These are phyloP conservation scores for Russula foetens DNA, from an alignment of 768 basidiomycete genomes.

Conservation along the genomic window DNA sequence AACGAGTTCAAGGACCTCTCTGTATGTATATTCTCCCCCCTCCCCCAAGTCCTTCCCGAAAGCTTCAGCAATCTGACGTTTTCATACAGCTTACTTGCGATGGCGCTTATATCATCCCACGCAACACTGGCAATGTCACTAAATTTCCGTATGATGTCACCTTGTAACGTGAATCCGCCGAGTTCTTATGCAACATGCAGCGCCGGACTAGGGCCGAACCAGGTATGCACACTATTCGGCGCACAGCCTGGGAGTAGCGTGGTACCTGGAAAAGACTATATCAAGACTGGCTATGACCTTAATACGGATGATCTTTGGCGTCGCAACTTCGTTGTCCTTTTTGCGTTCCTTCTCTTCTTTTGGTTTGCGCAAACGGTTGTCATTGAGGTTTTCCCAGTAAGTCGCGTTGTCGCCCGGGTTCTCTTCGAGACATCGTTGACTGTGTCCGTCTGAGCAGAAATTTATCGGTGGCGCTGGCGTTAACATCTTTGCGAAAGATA, in stretches of 20 bases:
- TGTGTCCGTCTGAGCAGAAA: constrained; percentile 26
- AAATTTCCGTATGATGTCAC: constrained; percentile 51
- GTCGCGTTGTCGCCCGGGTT: constrained; percentile 24
- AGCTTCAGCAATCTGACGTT: constrained; percentile 1
- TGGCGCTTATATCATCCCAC: constrained; percentile 56
- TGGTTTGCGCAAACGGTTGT: constrained; percentile 58
- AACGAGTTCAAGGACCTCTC: constrained; percentile 73
- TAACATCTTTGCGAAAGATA: constrained; percentile 58
- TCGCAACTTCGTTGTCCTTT: constrained; percentile 60
- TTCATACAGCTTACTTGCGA: constrained; percentile 49
- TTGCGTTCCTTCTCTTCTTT: constrained; percentile 66
- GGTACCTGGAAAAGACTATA: constrained; percentile 80
- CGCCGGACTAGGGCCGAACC: constrained; percentile 66
- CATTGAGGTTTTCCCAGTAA: constrained; percentile 52
- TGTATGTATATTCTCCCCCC: constrained; percentile 5
- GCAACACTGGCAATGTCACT: constrained; percentile 44
- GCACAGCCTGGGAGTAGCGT: constrained; percentile 43
- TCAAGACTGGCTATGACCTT: constrained; percentile 50
- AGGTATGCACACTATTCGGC: constrained; percentile 72
- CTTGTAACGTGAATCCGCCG: neutral
- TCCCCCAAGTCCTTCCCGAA: constrained; percentile 32
- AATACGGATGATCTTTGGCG: constrained; percentile 53
- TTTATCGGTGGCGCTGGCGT: constrained; percentile 51
- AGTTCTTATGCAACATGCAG: constrained; percentile 25
- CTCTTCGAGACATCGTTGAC: constrained; percentile 20